These are phyloP conservation scores for Dianthus caryophyllus DNA, from an alignment of 148 eudicot species.

Conservation along the genomic window DNA sequence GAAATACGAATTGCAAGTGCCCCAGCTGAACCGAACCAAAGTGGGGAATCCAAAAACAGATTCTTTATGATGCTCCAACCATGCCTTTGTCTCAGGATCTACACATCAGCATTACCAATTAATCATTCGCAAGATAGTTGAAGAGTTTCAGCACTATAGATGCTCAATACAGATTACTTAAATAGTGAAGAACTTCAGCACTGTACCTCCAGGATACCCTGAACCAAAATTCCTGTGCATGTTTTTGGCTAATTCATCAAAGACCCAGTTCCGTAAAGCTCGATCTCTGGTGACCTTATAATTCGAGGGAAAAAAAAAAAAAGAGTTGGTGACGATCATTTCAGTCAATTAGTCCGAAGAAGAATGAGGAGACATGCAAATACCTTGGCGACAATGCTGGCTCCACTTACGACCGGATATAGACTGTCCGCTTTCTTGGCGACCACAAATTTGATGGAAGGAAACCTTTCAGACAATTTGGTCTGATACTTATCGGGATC, in stretches of 20 bases:
- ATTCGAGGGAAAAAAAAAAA: constrained; percentile 10
- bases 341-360: neutral
- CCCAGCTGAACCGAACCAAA: constrained; percentile 98
- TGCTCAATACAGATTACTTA: neutral
- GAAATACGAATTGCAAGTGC: constrained; percentile 74
- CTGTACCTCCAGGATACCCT: constrained; percentile 90
- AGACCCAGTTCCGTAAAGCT: constrained; percentile 75
- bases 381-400: constrained; percentile 97
- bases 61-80: constrained; percentile 87
- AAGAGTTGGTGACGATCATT: constrained; percentile 3
- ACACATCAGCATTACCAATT: constrained; percentile 12
- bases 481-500: constrained; percentile 78
- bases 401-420: constrained; percentile 99
- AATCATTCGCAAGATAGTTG: neutral
- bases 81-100: constrained; percentile 90
- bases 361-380: constrained; percentile 6
- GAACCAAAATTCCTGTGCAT: constrained; percentile 83
- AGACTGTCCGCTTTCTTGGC: constrained; percentile 99
- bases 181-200: constrained; percentile 3
- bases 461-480: constrained; percentile 75
- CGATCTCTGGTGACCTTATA: constrained; percentile 86
- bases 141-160: constrained; percentile 2
- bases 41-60: constrained; percentile 87
- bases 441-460: constrained; percentile 85
- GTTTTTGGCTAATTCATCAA: constrained; percentile 77